Conservation (phyloP, 345 rosid genomes). For the Eucalyptus caleyi region DNA sequence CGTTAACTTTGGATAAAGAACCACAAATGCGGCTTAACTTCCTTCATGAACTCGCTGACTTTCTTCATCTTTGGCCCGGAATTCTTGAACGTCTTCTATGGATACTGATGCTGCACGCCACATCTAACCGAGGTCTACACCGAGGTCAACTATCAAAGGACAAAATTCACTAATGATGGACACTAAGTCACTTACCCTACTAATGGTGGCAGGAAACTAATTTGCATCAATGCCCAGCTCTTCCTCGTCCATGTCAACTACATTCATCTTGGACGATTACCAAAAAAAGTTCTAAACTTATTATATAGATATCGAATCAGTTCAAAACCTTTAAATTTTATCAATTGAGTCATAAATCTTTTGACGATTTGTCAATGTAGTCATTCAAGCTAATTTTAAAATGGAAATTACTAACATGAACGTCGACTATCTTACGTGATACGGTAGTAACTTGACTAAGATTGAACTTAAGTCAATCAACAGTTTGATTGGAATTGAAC, state of each 20-base stretch:
- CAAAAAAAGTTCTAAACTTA: rapidly evolving
- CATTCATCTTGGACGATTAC: rapidly evolving
- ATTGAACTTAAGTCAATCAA: rapidly evolving
- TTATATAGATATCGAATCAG: rapidly evolving
- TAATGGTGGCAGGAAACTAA: too few species aligned
- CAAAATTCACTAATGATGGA: too few species aligned
- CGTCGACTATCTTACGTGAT: rapidly evolving
- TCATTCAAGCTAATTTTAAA: rapidly evolving
- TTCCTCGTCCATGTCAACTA: too few species aligned
- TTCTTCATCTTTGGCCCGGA: too few species aligned
- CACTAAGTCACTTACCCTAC: too few species aligned
- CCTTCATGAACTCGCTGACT: too few species aligned
- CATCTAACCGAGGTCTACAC: too few species aligned
- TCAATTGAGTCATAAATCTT: rapidly evolving
- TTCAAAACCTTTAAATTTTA: rapidly evolving
- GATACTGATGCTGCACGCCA: rapidly evolving
- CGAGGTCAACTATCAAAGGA: too few species aligned
- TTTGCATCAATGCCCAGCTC: too few species aligned
- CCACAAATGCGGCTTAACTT: too few species aligned
- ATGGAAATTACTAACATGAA: rapidly evolving
- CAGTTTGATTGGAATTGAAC: rapidly evolving
- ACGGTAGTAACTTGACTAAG: rapidly evolving
- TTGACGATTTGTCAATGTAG: rapidly evolving
- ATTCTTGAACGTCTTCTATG: rapidly evolving
- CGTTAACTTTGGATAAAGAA: too few species aligned